phyloP scores from a whole-genome alignment of 108 stramenopile species.

The Ochromonas danica region DNA sequence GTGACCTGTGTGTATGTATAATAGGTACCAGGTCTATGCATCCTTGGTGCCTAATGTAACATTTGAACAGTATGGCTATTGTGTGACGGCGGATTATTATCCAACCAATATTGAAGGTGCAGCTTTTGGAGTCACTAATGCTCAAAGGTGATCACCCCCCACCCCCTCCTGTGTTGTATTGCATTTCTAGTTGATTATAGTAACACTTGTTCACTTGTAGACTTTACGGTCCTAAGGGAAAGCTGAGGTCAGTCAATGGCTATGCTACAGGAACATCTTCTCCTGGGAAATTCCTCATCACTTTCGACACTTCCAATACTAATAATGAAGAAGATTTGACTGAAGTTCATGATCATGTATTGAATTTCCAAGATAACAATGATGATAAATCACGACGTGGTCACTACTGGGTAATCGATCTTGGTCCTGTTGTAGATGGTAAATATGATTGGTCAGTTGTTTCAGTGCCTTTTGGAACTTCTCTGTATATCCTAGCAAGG shows the following conservation, averaged over 20 bases:
- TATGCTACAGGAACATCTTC: not conserved
- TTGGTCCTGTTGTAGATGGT: not conserved
- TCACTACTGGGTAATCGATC: not conserved
- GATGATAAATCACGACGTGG: too few species aligned
- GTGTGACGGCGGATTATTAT: not conserved
- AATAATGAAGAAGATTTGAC: too few species aligned
- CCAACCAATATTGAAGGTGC: not conserved
- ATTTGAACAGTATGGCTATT: not conserved
- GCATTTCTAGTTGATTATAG: not conserved
- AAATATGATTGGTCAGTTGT: not conserved
- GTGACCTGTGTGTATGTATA: too few species aligned
- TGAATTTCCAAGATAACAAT: too few species aligned
- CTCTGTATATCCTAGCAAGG: not conserved
- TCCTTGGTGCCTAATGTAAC: not conserved
- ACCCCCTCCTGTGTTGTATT: not conserved
- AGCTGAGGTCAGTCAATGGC: not conserved
- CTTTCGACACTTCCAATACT: too few species aligned
- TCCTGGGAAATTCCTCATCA: not conserved
- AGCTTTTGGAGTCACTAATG: not conserved
- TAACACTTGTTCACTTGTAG: not conserved
- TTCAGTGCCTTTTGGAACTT: not conserved
- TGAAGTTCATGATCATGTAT: too few species aligned
- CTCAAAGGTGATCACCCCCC: not conserved
- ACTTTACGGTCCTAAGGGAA: not conserved
- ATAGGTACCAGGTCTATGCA: conserved; percentile 9